These are phyloP conservation scores for Meredithiella fracta DNA, from an alignment of 2,329 filamentous ascomycete species.

Conservation along the genomic window DNA sequence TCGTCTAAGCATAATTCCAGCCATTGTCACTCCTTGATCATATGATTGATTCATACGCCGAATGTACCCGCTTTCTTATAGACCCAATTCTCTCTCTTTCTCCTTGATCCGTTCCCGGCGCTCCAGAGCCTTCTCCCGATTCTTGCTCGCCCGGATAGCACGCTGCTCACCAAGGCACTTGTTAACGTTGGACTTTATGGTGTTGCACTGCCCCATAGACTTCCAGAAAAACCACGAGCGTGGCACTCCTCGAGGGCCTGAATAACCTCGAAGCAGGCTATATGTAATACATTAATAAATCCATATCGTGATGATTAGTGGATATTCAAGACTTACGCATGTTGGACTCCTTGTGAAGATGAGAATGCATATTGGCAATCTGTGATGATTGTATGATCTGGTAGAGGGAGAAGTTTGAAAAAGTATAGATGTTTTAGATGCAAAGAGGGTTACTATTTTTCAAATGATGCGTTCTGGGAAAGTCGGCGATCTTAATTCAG, in stretches of 20 bases:
- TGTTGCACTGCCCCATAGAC: slow-evolving; percentile 76
- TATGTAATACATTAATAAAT: slow-evolving; percentile 1
- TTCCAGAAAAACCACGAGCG: slow-evolving; percentile 84
- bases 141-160: slow-evolving; percentile 57
- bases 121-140: slow-evolving; percentile 51
- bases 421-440: not conserved
- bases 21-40: not conserved
- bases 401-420: not conserved
- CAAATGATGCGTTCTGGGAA: not conserved
- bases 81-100: slow-evolving; percentile 40
- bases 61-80: too few relatives aligned
- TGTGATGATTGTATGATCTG: not conserved
- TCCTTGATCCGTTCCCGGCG: slow-evolving; percentile 57
- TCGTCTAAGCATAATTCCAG: not conserved
- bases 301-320: not conserved
- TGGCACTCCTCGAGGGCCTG: slow-evolving; percentile 90
- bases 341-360: slow-evolving; percentile 72
- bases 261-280: slow-evolving; percentile 95
- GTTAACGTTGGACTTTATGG: slow-evolving; percentile 68
- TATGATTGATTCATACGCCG: too few relatives aligned
- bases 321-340: slow-evolving; percentile 10
- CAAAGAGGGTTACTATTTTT: not conserved
- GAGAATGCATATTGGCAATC: slow-evolving; percentile 68
- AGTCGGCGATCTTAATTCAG: not conserved
- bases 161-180: slow-evolving; percentile 70